Conservation (phyloP, 345 rosid species). For the Nephelium lappaceum region DNA sequence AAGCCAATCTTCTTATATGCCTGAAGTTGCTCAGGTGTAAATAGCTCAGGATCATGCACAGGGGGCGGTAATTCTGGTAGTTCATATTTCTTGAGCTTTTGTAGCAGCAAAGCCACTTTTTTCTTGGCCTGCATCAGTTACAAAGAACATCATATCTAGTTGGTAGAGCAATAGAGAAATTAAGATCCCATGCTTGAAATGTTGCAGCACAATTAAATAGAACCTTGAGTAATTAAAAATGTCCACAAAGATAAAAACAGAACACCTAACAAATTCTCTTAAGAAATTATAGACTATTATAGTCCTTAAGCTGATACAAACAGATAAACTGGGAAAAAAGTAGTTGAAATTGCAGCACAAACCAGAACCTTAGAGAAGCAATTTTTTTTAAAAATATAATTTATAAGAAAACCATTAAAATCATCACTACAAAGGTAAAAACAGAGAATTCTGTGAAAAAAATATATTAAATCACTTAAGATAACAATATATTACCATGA, state of each 20-base stretch:
- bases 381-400: too few species aligned
- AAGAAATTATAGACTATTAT: neutral
- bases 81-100: constrained; percentile 92
- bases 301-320: neutral
- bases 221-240: neutral
- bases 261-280: neutral
- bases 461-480: neutral
- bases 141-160: constrained; percentile 11
- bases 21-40: constrained; percentile 81
- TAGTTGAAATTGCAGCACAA: neutral
- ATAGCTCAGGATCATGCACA: constrained; percentile 88
- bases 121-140: constrained; percentile 74
- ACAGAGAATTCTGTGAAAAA: neutral
- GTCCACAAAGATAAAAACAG: neutral
- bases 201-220: neutral
- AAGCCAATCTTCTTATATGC: constrained; percentile 89
- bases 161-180: neutral
- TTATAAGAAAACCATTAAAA: neutral
- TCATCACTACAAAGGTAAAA: neutral
- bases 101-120: constrained; percentile 86
- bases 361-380: neutral
- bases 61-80: constrained; percentile 89
- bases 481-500: neutral
- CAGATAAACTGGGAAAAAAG: neutral
- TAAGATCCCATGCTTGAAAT: neutral